Evolutionary conservation across 2,329 filamentous ascomycete genomes (phyloP).

Genomic region (Talaromyces piceae): DNA sequence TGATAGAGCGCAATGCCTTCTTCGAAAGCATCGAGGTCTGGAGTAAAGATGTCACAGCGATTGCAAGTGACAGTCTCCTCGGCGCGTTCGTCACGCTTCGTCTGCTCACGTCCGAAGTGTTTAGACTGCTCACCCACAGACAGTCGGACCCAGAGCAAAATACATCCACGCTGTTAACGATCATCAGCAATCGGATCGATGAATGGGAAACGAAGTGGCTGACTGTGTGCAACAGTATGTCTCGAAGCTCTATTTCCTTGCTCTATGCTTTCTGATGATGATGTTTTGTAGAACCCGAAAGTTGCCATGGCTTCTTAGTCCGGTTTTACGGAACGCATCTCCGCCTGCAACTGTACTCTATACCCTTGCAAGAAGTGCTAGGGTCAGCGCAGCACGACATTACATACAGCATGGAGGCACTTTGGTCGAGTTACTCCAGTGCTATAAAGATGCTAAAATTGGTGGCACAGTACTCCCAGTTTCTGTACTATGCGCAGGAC

Average conservation of each 20-base stretch:
- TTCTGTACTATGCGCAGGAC: conserved; percentile 34
- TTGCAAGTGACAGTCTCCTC: conserved; percentile 26
- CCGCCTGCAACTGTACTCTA: conserved; percentile 30
- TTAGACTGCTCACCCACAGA: conserved; percentile 15
- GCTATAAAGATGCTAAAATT: conserved; percentile 27
- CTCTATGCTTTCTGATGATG: background rate
- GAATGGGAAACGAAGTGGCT: conserved; percentile 10
- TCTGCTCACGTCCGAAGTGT: conserved; percentile 28
- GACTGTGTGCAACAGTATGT: background rate
- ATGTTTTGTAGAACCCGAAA: conserved; percentile 12
- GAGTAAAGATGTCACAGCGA: conserved; percentile 22
- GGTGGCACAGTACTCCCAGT: conserved; percentile 21
- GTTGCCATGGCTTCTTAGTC: conserved; percentile 31
- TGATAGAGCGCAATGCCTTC: conserved; percentile 34
- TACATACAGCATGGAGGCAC: conserved; percentile 19
- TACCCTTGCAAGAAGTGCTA: conserved; percentile 27
- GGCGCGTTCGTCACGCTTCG: conserved; percentile 32
- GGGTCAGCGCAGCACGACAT: conserved; percentile 14
- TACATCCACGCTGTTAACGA: conserved; percentile 1
- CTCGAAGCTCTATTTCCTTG: too few species aligned
- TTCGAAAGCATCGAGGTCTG: conserved; percentile 29
- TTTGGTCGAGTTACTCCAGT: conserved; percentile 16
- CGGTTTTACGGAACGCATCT: conserved; percentile 34
- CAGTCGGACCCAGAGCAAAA: background rate
- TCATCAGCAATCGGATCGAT: conserved; percentile 7